These are phyloP conservation scores for Martiniozyma abietophila DNA, from an alignment of 805 yeast species.

Conservation along the genomic window DNA sequence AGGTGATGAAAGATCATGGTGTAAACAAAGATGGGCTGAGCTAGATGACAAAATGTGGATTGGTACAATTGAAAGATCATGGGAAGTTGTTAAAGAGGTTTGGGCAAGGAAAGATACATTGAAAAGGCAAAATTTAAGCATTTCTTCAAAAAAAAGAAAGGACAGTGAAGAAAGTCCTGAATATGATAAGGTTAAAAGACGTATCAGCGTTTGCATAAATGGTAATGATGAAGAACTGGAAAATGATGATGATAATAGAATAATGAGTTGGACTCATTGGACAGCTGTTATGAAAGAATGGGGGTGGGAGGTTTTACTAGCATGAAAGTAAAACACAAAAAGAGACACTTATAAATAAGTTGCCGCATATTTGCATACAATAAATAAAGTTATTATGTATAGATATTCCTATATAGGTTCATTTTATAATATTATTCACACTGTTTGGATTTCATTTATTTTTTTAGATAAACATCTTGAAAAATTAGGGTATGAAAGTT, in stretches of 20 bases:
- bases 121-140: too few species aligned
- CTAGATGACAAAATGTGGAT: conserved; percentile 49
- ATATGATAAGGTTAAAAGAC: conserved; percentile 18
- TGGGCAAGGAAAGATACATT: conserved; percentile 54
- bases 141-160: conserved; percentile 16
- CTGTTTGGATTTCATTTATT: too few species aligned
- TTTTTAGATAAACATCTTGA: too few species aligned
- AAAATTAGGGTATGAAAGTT: too few species aligned
- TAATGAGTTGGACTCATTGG: conserved; percentile 54
- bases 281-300: conserved; percentile 62
- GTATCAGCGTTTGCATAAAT: conserved; percentile 28
- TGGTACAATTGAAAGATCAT: conserved; percentile 56
- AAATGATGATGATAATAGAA: conserved; percentile 28
- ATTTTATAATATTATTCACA: too few species aligned
- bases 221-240: conserved; percentile 32
- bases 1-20: conserved; percentile 55
- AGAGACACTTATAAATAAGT: too few species aligned
- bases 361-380: too few species aligned
- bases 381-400: neutral
- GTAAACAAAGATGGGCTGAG: conserved; percentile 46
- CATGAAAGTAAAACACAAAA: conserved; percentile 22
- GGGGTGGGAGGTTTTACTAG: conserved; percentile 67
- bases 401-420: neutral
- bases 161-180: conserved; percentile 7
- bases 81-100: conserved; percentile 62